Evolutionary conservation across 495 filamentous ascomycete species (phyloP).

Genomic region (Hyaloscypha variabilis): DNA sequence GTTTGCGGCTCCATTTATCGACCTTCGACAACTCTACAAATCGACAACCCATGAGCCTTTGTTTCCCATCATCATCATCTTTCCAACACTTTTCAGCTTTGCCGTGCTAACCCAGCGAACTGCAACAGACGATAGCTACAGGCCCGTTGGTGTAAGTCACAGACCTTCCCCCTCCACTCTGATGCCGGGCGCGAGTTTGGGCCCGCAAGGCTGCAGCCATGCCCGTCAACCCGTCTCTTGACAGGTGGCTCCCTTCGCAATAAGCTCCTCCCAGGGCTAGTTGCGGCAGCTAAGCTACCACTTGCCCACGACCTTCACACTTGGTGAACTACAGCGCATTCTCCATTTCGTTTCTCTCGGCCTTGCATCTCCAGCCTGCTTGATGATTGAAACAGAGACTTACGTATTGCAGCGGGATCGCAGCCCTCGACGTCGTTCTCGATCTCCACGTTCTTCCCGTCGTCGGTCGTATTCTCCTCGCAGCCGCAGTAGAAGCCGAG

Average conservation of each 20-base stretch:
- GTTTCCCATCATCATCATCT: not conserved
- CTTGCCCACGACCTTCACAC: conserved; percentile 10
- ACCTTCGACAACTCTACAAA: not conserved
- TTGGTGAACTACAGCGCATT: not conserved
- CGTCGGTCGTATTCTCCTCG: conserved; percentile 91
- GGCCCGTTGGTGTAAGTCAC: conserved; percentile 25
- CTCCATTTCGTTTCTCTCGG: not conserved
- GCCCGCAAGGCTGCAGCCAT: conserved; percentile 17
- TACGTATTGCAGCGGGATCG: conserved; percentile 80
- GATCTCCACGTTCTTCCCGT: conserved; percentile 54
- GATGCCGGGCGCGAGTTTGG: conserved; percentile 11
- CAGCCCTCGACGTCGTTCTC: conserved; percentile 43
- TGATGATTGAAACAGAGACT: conserved; percentile 41
- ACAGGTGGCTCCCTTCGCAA: conserved; percentile 16
- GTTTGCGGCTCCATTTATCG: not conserved
- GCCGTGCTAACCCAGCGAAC: conserved; percentile 14
- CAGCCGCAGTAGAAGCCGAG: conserved; percentile 85
- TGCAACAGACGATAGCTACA: conserved; percentile 23
- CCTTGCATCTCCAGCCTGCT: conserved; percentile 9
- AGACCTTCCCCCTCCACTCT: not conserved
- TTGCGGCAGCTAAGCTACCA: conserved; percentile 10
- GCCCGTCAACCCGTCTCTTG: not conserved
- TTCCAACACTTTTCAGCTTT: not conserved
- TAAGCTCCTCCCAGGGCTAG: conserved; percentile 13
- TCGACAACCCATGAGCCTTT: not conserved